These are phyloP conservation scores for Podospora pseudopauciseta DNA, from an alignment of 495 filamentous ascomycete genomes.

Conservation along the genomic window DNA sequence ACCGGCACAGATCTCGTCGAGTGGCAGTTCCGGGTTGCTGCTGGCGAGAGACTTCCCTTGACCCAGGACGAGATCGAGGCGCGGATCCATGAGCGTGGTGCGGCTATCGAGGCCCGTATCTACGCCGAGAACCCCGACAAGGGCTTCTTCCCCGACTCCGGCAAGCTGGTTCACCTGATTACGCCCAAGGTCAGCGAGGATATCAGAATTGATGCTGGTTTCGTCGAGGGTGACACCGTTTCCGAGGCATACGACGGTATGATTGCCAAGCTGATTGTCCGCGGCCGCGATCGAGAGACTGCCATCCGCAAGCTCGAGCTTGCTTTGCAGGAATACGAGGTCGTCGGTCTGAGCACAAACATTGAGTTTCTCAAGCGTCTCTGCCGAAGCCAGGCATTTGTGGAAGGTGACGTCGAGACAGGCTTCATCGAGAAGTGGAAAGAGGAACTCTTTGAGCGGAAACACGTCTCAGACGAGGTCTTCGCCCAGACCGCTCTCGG, in stretches of 20 bases:
- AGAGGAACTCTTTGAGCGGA: constrained; percentile 62
- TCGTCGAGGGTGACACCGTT: constrained; percentile 84
- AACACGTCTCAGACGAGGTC: constrained; percentile 57
- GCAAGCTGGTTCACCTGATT: constrained; percentile 76
- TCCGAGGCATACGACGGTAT: constrained; percentile 97
- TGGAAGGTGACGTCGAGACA: constrained; percentile 87
- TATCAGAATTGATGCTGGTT: constrained; percentile 88
- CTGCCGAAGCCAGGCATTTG: constrained; percentile 74
- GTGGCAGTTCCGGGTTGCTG: constrained; percentile 93
- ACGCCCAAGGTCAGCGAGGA: constrained; percentile 66
- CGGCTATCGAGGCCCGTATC: constrained; percentile 92
- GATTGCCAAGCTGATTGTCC: constrained; percentile 98
- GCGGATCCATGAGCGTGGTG: constrained; percentile 69
- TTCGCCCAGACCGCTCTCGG: constrained; percentile 83
- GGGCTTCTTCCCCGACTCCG: constrained; percentile 92
- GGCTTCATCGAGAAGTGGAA: constrained; percentile 90
- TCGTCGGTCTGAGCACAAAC: constrained; percentile 90
- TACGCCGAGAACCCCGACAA: constrained; percentile 91
- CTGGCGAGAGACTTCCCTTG: constrained; percentile 80
- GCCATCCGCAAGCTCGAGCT: constrained; percentile 77
- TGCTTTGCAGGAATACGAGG: constrained; percentile 86
- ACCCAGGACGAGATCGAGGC: constrained; percentile 78
- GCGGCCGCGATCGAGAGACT: constrained; percentile 69
- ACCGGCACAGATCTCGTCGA: constrained; percentile 92
- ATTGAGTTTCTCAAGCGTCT: constrained; percentile 92